Percentiles rank a stretch among this genome's conserved stretches.
Conservation (phyloP, 257 asterid species). For the Nicotiana attenuata region DNA sequence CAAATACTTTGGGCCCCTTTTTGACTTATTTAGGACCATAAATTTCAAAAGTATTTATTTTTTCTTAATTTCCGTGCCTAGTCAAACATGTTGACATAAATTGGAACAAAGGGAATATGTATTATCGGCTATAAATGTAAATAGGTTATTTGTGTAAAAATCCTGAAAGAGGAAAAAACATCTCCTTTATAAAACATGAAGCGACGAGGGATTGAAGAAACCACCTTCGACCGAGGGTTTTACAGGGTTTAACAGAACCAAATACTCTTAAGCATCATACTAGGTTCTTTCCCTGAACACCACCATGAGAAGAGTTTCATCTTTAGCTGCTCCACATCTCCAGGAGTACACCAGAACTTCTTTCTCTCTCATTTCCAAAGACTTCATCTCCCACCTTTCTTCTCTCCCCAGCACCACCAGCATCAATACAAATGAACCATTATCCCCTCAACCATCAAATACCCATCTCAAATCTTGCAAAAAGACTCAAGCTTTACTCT, state of each 20-base stretch:
- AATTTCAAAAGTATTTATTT: too few species aligned
- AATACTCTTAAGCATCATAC: neutral
- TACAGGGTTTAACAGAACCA: slow-evolving; percentile 22
- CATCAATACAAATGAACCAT: slow-evolving; percentile 12
- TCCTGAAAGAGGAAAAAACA: too few species aligned
- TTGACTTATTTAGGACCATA: too few species aligned
- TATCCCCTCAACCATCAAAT: slow-evolving; percentile 21
- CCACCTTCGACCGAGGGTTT: slow-evolving; percentile 19
- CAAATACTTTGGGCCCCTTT: too few species aligned
- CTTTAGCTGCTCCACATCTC: slow-evolving; percentile 34
- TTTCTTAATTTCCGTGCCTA: too few species aligned
- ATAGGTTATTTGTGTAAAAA: too few species aligned
- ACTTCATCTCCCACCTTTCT: slow-evolving; percentile 12
- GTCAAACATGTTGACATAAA: too few species aligned
- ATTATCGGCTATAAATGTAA: too few species aligned
- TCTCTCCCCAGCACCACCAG: neutral
- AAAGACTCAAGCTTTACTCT: slow-evolving; percentile 31
- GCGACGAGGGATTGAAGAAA: too few species aligned
- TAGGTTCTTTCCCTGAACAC: neutral
- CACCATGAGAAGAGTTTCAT: slow-evolving; percentile 68
- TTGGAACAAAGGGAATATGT: too few species aligned
- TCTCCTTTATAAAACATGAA: too few species aligned
- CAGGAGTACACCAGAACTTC: slow-evolving; percentile 29
- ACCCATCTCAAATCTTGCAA: slow-evolving; percentile 30
- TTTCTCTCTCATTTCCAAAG: slow-evolving; percentile 27